Conservation (phyloP, 2,329 filamentous ascomycete genomes). For the Aspergillus melleus region DNA sequence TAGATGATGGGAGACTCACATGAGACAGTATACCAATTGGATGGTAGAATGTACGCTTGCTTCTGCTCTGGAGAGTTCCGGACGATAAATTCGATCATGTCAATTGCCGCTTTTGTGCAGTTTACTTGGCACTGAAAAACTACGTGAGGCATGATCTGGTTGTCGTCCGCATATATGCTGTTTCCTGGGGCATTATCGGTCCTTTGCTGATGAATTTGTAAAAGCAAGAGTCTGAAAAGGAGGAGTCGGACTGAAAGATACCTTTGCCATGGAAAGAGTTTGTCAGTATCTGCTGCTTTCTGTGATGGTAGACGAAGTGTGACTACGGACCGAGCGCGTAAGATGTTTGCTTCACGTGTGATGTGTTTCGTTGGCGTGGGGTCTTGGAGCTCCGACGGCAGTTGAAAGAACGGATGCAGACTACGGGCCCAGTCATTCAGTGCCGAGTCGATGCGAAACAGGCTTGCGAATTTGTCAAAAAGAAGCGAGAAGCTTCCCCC, state of each 20-base stretch:
- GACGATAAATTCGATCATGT: neutral
- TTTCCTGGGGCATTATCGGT: neutral
- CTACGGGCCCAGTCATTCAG: neutral
- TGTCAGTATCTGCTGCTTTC: no score
- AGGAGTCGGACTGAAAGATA: conserved; percentile 16
- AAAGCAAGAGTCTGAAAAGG: conserved; percentile 10
- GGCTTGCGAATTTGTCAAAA: neutral
- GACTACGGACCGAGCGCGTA: neutral
- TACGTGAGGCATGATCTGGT: neutral
- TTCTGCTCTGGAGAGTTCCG: neutral
- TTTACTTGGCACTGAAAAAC: neutral
- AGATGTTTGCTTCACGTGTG: neutral
- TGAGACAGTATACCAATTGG: neutral
- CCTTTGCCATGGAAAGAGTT: neutral
- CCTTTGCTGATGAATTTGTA: conserved; percentile 7
- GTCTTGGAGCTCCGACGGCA: neutral
- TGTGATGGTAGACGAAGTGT: neutral
- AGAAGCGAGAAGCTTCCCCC: neutral
- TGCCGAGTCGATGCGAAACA: neutral
- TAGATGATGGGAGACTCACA: neutral
- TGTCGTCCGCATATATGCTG: neutral
- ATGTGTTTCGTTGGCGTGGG: neutral
- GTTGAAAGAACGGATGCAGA: neutral
- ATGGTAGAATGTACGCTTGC: neutral
- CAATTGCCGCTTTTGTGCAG: neutral